These are phyloP conservation scores for Dryas alaskensis DNA, from an alignment of 306 rosid species.

Conservation along the genomic window DNA sequence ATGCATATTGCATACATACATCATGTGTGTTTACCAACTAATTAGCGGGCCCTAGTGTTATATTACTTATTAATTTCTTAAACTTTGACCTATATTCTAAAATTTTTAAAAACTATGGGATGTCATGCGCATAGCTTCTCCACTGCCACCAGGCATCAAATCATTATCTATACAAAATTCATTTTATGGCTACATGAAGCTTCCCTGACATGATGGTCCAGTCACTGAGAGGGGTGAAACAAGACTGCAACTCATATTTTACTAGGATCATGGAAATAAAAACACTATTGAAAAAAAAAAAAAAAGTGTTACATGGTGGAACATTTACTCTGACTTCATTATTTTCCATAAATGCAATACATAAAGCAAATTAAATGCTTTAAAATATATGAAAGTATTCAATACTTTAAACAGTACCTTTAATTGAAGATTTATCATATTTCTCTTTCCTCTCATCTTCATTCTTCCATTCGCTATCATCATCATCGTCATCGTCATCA, in stretches of 20 bases:
- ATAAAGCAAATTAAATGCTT: background rate
- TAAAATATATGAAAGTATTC: background rate
- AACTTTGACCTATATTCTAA: too few species aligned
- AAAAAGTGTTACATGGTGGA: background rate
- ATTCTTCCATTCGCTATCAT: constrained; percentile 69
- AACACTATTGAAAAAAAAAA: background rate
- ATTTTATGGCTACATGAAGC: background rate
- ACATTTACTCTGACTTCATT: background rate
- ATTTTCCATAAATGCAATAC: background rate
- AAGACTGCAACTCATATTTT: background rate
- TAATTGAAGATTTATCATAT: constrained; percentile 63
- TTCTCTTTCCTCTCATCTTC: constrained; percentile 67
- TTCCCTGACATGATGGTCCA: background rate
- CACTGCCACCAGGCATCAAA: too few species aligned
- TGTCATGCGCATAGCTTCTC: too few species aligned
- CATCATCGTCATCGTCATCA: constrained; percentile 56
- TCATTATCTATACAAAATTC: background rate
- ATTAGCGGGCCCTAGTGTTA: background rate
- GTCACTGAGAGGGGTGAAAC: background rate
- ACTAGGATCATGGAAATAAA: background rate
- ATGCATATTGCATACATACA: background rate
- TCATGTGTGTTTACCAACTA: background rate
- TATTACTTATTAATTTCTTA: too few species aligned
- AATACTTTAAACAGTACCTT: constrained; percentile 50
- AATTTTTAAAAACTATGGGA: too few species aligned